Percentiles rank a stretch among this genome's conserved stretches.
Conservation (phyloP, 2,329 filamentous ascomycete genomes). For the Nigrograna mackinnonii region DNA sequence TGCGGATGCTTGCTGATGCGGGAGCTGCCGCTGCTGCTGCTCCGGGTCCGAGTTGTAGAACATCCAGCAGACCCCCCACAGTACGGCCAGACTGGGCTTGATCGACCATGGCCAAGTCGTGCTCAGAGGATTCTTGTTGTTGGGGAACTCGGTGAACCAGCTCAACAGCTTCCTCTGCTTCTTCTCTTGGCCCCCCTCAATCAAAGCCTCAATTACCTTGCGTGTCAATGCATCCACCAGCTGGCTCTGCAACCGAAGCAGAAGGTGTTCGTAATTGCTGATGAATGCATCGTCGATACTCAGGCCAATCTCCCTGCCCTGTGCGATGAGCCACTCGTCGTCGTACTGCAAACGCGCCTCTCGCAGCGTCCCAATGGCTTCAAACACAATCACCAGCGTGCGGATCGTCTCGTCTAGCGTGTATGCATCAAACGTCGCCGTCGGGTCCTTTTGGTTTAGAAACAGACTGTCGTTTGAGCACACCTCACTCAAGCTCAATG, state of each 20-base stretch:
- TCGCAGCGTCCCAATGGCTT: constrained; percentile 34
- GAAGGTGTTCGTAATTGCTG: constrained; percentile 49
- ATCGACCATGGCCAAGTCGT: constrained; percentile 51
- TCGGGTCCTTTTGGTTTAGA: constrained; percentile 33
- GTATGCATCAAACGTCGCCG: constrained; percentile 25
- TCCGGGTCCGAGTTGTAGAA: constrained; percentile 28
- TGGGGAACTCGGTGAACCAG: constrained; percentile 47
- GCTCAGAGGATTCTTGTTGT: constrained; percentile 42
- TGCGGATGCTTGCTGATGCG: too few relatives aligned
- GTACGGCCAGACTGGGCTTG: constrained; percentile 45
- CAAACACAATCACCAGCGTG: constrained; percentile 30
- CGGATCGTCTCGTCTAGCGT: constrained; percentile 31
- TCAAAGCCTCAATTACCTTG: constrained; percentile 31
- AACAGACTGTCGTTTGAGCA: constrained; percentile 38
- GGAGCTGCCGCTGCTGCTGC: constrained; percentile 9
- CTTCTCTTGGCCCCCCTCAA: constrained; percentile 33
- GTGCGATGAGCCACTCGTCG: constrained; percentile 34
- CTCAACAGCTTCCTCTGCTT: constrained; percentile 33
- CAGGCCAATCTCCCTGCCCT: constrained; percentile 31
- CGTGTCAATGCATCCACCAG: constrained; percentile 33
- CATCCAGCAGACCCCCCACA: constrained; percentile 51
- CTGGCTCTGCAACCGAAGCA: constrained; percentile 41
- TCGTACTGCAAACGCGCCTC: constrained; percentile 27
- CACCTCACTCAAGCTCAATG: constrained; percentile 28
- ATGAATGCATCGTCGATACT: constrained; percentile 40